Base-by-base conservation (phyloP, 768 basidiomycete species). In the Termitomyces sp. region DNA sequence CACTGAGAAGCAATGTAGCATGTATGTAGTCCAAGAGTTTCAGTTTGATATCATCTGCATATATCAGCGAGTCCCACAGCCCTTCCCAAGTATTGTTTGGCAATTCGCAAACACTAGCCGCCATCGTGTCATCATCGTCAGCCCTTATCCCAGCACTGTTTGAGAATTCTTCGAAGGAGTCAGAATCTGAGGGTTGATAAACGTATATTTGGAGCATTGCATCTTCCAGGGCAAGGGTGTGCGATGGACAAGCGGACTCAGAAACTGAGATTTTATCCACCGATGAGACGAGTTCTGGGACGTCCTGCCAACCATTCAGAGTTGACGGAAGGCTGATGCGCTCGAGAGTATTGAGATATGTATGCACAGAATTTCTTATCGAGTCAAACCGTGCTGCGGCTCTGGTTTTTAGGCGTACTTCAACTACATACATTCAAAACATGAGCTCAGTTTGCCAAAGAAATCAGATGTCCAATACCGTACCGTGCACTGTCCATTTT, bases 21-120 rank as follows among this genome's bases (percentile, higher is more conserved):
- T 96, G 88, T 60, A 98, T 94, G 69, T 97, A 98, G 69, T 96
- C 89, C 47, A 99, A 79, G 12, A 99, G 78, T 61, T 87, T 88
- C 58, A 86, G 74, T 71, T 98, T 99, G 66, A 98, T 86, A 68
- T 89, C 80, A 59, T 83, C 82, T 35, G 76, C 77, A 70, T 96
- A 99, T 68, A 98, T 88, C 63, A 99, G 70, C 49, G 88, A 90
- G 53, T 88, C 89, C 97, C 97, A 98, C 16, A 98, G 74, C 1
- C 96, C 94, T 59, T 98, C 96, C 79, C 91, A 87, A 42, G 78
- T 81, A 61, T 78, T 70, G 60, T 87, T 89, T 1, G 97, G 97
- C 47, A 99, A 79, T 55, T 95, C 90, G 68, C 90, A 90, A 20
- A 98, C 87, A 58, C 83, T 90, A 1, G 95, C 97, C 12, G 96